Evolutionary conservation across 2,329 filamentous ascomycete genomes (phyloP).

Genomic region (Pseudopithomyces chartarum): DNA sequence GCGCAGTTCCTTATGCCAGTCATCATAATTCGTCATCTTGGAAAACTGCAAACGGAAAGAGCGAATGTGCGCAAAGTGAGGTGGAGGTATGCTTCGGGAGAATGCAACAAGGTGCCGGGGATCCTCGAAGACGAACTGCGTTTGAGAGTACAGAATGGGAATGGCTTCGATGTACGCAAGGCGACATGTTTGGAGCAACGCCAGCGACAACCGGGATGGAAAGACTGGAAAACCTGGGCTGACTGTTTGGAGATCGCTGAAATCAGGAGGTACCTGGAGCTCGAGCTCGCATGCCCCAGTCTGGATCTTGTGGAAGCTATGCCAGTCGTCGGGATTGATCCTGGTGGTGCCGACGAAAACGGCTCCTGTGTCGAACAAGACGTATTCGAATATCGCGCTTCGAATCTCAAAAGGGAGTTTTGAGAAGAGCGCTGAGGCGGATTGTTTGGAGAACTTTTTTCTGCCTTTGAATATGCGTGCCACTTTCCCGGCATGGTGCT

Average conservation of each 20-base stretch:
- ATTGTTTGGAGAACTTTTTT: not conserved
- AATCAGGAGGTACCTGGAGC: not conserved
- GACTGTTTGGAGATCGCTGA: not conserved
- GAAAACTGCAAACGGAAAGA: not conserved
- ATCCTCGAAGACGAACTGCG: not conserved
- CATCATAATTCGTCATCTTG: not conserved
- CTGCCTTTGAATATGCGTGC: not conserved
- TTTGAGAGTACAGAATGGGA: not conserved
- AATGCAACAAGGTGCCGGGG: not conserved
- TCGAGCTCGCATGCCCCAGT: not conserved
- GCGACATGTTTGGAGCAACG: slow-evolving; percentile 1
- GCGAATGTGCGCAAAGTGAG: not conserved
- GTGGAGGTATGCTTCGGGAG: not conserved
- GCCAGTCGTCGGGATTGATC: not conserved
- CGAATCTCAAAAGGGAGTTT: slow-evolving; percentile 4
- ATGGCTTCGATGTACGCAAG: not conserved
- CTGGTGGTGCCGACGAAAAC: not conserved
- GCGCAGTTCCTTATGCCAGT: too few relatives aligned
- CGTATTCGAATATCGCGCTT: not conserved
- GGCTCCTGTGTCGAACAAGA: slow-evolving; percentile 1
- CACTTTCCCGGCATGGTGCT: not conserved
- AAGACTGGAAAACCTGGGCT: not conserved
- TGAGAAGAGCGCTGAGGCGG: not conserved
- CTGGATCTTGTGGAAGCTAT: not conserved
- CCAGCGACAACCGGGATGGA: not conserved